A percentile compares a stretch with the other conserved stretches of the same genome.
phyloP scores from a whole-genome alignment of 148 eudicot genomes.

The Hydrangea macrophylla region DNA sequence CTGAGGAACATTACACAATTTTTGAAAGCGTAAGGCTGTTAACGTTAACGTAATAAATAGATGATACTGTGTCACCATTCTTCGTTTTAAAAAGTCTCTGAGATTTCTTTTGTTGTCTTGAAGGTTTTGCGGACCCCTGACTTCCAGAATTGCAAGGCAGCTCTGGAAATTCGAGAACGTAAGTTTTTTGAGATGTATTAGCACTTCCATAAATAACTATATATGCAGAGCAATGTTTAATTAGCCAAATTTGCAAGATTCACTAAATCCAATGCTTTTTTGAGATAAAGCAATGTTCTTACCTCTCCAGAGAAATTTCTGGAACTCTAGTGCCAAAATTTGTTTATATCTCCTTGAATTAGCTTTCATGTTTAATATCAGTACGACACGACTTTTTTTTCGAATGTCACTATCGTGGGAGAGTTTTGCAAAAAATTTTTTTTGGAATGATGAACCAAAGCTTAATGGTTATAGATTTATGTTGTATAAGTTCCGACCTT shows the following conservation, averaged over 20 bases:
- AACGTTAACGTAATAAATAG: not conserved
- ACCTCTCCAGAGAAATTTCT: not conserved
- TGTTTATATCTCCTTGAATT: not conserved
- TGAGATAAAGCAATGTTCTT: not conserved
- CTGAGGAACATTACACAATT: not conserved
- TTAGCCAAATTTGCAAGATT: not conserved
- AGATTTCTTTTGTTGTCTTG: conserved; percentile 20
- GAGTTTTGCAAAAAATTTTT: too few relatives aligned
- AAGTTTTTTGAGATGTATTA: conserved; percentile 20
- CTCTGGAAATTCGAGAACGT: conserved; percentile 62
- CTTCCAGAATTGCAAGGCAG: conserved; percentile 59
- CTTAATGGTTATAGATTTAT: too few relatives aligned
- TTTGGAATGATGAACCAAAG: too few relatives aligned
- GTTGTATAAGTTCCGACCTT: too few relatives aligned
- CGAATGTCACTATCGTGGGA: not conserved
- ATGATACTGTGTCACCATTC: not conserved
- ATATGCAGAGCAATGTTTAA: not conserved
- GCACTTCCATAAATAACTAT: not conserved
- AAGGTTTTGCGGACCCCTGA: conserved; percentile 71
- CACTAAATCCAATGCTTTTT: too few relatives aligned
- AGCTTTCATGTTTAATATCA: not conserved
- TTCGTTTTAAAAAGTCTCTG: conserved; percentile 2
- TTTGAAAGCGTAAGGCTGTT: not conserved
- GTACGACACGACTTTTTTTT: not conserved
- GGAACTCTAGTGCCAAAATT: not conserved